These are phyloP conservation scores for Bullera alba DNA, from an alignment of 768 basidiomycete species.

Conservation along the genomic window DNA sequence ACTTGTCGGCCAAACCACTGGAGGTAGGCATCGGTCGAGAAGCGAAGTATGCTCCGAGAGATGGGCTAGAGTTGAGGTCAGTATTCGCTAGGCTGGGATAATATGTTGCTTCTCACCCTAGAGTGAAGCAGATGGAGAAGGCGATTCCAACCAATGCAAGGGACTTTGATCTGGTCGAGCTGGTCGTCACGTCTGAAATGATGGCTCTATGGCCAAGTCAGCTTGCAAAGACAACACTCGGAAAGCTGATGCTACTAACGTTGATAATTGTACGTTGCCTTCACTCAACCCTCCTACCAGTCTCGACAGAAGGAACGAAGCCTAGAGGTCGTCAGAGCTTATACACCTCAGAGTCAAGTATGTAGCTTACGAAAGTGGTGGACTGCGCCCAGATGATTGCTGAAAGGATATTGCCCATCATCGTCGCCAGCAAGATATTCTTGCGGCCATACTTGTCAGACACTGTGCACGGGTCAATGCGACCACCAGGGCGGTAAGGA, in stretches of 20 bases:
- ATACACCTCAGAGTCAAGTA: background rate
- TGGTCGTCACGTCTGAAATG: slow-evolving; percentile 79
- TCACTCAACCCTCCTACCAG: slow-evolving; percentile 89
- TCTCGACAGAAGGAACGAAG: slow-evolving; percentile 79
- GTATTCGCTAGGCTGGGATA: background rate
- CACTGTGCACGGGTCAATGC: slow-evolving; percentile 47
- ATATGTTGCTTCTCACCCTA: slow-evolving; percentile 42
- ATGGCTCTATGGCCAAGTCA: slow-evolving; percentile 60
- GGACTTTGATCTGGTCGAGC: slow-evolving; percentile 70
- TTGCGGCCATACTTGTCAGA: slow-evolving; percentile 89
- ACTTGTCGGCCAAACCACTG: slow-evolving; percentile 1
- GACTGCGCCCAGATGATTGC: slow-evolving; percentile 85
- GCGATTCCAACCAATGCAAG: slow-evolving; percentile 92
- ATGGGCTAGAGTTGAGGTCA: slow-evolving; percentile 51
- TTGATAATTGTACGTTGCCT: slow-evolving; percentile 93
- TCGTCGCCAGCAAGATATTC: slow-evolving; percentile 69
- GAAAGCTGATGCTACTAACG: slow-evolving; percentile 54
- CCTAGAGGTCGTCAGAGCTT: slow-evolving; percentile 8
- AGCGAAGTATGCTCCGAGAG: slow-evolving; percentile 92
- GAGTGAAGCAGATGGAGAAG: slow-evolving; percentile 81
- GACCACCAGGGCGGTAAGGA: too few relatives aligned
- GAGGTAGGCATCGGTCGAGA: slow-evolving; percentile 62
- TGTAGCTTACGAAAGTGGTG: slow-evolving; percentile 62
- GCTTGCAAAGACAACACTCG: background rate
- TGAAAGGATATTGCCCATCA: slow-evolving; percentile 91